Evolutionary conservation across 2,329 filamentous ascomycete genomes (phyloP).

Genomic region (Pestalotiopsis sp.): DNA sequence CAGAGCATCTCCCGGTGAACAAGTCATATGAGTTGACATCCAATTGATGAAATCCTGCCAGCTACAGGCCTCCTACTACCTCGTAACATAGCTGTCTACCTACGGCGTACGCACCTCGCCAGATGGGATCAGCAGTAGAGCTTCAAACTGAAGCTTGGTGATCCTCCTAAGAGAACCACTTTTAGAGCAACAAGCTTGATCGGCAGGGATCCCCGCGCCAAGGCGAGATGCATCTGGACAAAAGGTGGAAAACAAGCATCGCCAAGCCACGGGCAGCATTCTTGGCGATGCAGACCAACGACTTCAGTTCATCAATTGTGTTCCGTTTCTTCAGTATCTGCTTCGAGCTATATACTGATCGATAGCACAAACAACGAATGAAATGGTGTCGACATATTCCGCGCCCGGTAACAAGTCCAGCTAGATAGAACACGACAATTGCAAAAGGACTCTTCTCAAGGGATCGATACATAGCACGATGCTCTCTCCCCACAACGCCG

Average conservation of each 20-base stretch:
- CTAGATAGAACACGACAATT: too few species aligned
- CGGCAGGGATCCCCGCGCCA: slow-evolving; percentile 5
- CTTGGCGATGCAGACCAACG: slow-evolving; percentile 3
- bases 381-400: not conserved
- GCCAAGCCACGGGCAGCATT: slow-evolving; percentile 1
- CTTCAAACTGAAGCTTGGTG: not conserved
- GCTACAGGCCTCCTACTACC: too few species aligned
- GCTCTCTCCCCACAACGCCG: not conserved
- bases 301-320: not conserved
- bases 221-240: slow-evolving; percentile 4
- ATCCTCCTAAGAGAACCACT: not conserved
- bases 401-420: not conserved
- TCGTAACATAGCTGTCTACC: too few species aligned
- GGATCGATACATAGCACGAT: not conserved
- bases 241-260: slow-evolving; percentile 3
- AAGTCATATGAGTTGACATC: too few species aligned
- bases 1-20: too few species aligned
- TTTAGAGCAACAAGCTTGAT: not conserved
- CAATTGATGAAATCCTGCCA: too few species aligned
- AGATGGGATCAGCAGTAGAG: too few species aligned
- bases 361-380: not conserved
- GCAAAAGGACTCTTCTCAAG: too few species aligned
- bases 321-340: not conserved
- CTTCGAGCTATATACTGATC: not conserved
- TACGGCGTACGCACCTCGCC: too few species aligned